phyloP scores from a whole-genome alignment of 306 rosid species.

The Rubus parviflorus region DNA sequence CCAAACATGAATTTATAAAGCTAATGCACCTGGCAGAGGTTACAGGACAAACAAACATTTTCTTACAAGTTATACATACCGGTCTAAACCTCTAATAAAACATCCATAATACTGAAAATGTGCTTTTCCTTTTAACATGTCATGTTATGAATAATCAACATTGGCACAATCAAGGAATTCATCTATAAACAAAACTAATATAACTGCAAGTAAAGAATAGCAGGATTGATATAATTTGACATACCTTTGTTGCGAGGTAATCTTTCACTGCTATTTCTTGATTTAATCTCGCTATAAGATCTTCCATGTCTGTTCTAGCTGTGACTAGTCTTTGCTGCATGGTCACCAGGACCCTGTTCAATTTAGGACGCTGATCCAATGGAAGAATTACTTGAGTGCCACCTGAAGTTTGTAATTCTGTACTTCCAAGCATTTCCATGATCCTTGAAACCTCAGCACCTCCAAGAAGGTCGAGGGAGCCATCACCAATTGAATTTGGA shows the following conservation, averaged over 20 bases:
- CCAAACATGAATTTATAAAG: background rate
- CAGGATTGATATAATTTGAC: conserved; percentile 12
- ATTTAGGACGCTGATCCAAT: conserved; percentile 78
- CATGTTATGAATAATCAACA: conserved; percentile 19
- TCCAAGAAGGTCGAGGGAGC: conserved; percentile 63
- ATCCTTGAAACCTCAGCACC: conserved; percentile 55
- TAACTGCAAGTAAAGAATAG: conserved; percentile 10
- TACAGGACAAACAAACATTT: background rate
- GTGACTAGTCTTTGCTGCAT: conserved; percentile 90
- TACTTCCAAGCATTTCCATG: conserved; percentile 44
- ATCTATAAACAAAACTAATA: conserved; percentile 5
- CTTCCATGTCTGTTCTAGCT: conserved; percentile 94
- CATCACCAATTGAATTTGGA: conserved; percentile 72
- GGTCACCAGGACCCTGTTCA: conserved; percentile 83
- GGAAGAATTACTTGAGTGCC: conserved; percentile 83
- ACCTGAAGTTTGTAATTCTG: conserved; percentile 52
- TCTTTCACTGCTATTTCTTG: conserved; percentile 97
- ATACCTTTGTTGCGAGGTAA: conserved; percentile 90
- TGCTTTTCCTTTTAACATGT: background rate
- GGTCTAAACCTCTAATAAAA: background rate
- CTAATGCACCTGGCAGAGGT: background rate
- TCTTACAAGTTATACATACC: background rate
- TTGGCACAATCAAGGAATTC: background rate
- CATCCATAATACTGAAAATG: background rate
- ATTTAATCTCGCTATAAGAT: conserved; percentile 85